Conservation (phyloP, 2,329 filamentous ascomycete species). For the Beauveria australis region DNA sequence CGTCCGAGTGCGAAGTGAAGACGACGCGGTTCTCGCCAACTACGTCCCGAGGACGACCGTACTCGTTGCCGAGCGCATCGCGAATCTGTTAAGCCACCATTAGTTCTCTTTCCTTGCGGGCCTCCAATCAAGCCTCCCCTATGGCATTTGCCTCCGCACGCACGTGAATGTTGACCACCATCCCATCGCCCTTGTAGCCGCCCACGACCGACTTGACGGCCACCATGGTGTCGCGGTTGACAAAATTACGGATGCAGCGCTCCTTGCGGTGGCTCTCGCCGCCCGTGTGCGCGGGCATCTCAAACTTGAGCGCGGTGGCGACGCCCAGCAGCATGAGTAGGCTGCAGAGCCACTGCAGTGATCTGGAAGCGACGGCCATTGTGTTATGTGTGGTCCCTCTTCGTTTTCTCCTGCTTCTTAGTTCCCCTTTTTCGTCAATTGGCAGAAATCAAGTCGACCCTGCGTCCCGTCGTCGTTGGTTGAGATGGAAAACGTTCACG, state of each 20-base stretch:
- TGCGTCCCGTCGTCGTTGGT: not conserved
- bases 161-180: constrained; percentile 90
- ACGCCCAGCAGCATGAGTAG: constrained; percentile 47
- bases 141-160: constrained; percentile 20
- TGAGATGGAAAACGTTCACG: too few relatives aligned
- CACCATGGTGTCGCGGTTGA: constrained; percentile 82
- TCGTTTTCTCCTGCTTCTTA: not conserved
- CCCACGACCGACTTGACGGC: constrained; percentile 86
- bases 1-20: constrained; percentile 87
- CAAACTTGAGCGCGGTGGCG: constrained; percentile 79
- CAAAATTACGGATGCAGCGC: constrained; percentile 95
- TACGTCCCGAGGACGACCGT: constrained; percentile 83
- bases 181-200: constrained; percentile 84
- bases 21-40: constrained; percentile 86
- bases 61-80: constrained; percentile 93
- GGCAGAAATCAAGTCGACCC: not conserved
- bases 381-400: not conserved
- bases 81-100: constrained; percentile 57
- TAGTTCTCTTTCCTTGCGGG: not conserved
- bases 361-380: constrained; percentile 34
- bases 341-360: constrained; percentile 52
- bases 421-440: not conserved
- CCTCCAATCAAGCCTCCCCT: too few relatives aligned
- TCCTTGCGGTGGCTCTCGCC: constrained; percentile 53
- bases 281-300: constrained; percentile 61